Base-by-base conservation (phyloP, 495 filamentous ascomycete species). In the Neurospora intermedia region DNA sequence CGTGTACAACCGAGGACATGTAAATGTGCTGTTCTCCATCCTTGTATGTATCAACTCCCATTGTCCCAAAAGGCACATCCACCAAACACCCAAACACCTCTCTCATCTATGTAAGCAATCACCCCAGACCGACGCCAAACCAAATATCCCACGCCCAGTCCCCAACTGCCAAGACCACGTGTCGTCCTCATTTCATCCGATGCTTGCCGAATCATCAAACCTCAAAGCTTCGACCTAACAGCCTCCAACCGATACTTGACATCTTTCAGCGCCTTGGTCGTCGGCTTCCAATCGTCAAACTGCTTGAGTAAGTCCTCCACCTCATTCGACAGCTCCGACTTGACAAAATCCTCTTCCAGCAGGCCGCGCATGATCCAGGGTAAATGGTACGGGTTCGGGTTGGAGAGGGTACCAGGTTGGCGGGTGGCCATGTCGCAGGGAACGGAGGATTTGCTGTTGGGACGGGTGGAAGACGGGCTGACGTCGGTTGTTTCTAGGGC, bases 161-260 rank as follows among this genome's bases (percentile, higher is more conserved):
- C 7, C 39, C 39, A 39, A 8, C 7, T 6, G 39, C 39, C 39
- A 1, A 39, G 1, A 39, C 39, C 39, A 39, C 39, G 7, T 7
- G 6, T 39, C 39, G 7, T 39, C 39, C 39, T 6, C 6, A 39
- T 39, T 8, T 39, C 39, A 39, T 39, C 39, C 39, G 7, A 39
- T 1, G 39, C 39, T 8, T 1, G 39, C 39, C 39, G 9, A 20
- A 41, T 3, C 9, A 41, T 10, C 10, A 31, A 31, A 27, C 3
- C 4, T 79, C 76, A 97, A 41, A 96, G 83, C 81, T 93, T 96
- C 7, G 91, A 94, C 75, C 93, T 85, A 66, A 99, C 94, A 9
- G 92, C 94, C 85, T 99, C 96, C 48, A 99, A 83, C 75, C 96
- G 87, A 80, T 96, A 99, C 79, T 96, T 97, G 43, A 99, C 96